Conservation (phyloP, 1,284 basidiomycete species). For the Puccinia novopanici region DNA sequence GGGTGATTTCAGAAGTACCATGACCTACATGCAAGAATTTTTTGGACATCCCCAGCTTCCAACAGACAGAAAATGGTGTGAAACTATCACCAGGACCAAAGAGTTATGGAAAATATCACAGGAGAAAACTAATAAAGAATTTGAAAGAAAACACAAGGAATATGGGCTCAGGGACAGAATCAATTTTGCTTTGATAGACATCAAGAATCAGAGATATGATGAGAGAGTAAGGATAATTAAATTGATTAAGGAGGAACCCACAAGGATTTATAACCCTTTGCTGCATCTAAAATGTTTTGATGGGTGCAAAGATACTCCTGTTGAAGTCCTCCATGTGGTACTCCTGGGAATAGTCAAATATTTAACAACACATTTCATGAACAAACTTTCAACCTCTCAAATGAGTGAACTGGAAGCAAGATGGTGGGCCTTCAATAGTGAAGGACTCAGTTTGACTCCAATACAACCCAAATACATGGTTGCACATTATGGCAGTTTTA, state of each 20-base stretch:
- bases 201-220: neutral
- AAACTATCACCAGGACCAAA: neutral
- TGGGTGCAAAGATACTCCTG: constrained; percentile 1
- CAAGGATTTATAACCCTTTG: neutral
- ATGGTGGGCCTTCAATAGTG: neutral
- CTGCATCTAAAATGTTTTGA: neutral
- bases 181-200: neutral
- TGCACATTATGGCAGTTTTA: neutral
- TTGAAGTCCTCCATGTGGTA: constrained; percentile 9
- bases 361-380: neutral
- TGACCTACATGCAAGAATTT: neutral
- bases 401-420: neutral
- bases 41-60: neutral
- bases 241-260: neutral
- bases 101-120: neutral
- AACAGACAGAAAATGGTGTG: neutral
- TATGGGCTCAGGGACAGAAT: constrained; percentile 3
- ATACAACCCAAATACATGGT: neutral
- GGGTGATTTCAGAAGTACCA: neutral
- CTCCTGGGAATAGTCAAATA: constrained; percentile 5
- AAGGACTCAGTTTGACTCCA: neutral
- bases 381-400: neutral
- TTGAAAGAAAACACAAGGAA: neutral
- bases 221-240: neutral
- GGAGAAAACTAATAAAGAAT: neutral